Base-by-base conservation (phyloP, 768 basidiomycete genomes). In the Fomitopsis serialis region DNA sequence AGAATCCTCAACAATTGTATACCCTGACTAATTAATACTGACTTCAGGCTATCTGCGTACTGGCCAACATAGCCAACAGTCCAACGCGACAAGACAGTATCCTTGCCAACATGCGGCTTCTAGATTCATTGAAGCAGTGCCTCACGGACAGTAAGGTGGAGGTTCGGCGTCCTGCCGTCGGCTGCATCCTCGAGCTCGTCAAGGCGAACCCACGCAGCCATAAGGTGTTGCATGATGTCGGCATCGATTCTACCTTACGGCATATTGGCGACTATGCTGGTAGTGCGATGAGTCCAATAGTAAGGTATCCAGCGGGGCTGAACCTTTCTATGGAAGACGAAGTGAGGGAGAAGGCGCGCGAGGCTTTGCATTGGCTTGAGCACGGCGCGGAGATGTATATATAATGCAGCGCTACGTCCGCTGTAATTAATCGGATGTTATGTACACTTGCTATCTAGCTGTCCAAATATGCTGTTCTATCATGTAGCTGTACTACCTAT, bases 61-160 rank as follows among this genome's bases (percentile, higher is more conserved):
- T 90, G 0, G 84, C 84, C 0, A 90, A 91, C 64, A 71, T 92
- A 13, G 75, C 81, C 34, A 89, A 89, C 63, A 82, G 82, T 35
- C 65, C 71, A 2, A 64, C 74, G 0, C 64, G 69, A 15, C 84
- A 84, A 52, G 70, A 72, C 37, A 66, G 71, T 22, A 78, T 91
- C 32, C 69, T 84, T n/a, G 60, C 70, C 0, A 74, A 82, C 53
- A 70, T 78, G 0, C 68, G 70, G 5, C 70, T 90, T 6, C 76
- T 90, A 3, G 62, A 64, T 10, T 73, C 79, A 1, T 68, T 91
- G 0, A 78, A 79, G n/a, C 58, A 63, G 6, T 81, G 80, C 42
- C 76, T 90, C n/a, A 76, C 79, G 0, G 81, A 86, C 36, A 72
- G 77, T 0, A 80, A 78, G 36, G 72, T 79, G 0, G 79, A 80